Conservation (phyloP, 2,329 filamentous ascomycete genomes). For the Coniochaeta sp. region DNA sequence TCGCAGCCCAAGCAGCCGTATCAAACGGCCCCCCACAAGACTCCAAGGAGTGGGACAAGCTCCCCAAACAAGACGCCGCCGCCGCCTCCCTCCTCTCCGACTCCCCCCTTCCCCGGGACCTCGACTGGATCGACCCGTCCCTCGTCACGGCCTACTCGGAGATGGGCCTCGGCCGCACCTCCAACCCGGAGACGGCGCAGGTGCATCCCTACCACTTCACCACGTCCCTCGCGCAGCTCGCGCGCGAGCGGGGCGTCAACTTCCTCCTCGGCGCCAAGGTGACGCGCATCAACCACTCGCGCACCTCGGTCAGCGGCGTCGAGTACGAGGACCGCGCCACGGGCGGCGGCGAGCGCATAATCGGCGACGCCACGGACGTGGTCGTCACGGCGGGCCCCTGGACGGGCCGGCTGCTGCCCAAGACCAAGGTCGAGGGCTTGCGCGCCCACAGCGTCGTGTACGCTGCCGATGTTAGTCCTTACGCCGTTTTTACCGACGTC, state of each 20-base stretch:
- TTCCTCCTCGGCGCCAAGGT: constrained; percentile 62
- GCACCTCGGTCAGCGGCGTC: constrained; percentile 48
- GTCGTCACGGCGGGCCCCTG: constrained; percentile 39
- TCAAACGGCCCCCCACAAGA: constrained; percentile 7
- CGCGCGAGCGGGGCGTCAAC: constrained; percentile 59
- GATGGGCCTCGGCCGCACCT: constrained; percentile 62
- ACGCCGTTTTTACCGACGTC: constrained; percentile 84
- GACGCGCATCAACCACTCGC: constrained; percentile 53
- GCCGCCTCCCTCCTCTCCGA: constrained; percentile 41
- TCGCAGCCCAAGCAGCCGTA: background rate
- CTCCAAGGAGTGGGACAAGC: constrained; percentile 49
- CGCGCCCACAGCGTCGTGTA: constrained; percentile 62
- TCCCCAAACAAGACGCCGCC: constrained; percentile 50
- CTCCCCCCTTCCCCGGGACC: constrained; percentile 62
- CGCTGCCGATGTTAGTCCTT: constrained; percentile 58
- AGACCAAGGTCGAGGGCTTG: constrained; percentile 49
- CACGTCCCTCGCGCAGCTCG: constrained; percentile 70
- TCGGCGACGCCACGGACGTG: constrained; percentile 43
- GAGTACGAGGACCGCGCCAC: constrained; percentile 46
- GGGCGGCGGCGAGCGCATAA: constrained; percentile 22
- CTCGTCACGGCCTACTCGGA: constrained; percentile 64
- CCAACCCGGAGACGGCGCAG: constrained; percentile 65
- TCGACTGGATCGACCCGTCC: constrained; percentile 76
- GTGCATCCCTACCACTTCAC: constrained; percentile 93
- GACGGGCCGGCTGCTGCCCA: constrained; percentile 52